Evolutionary conservation across 2,329 filamentous ascomycete species (phyloP), one percentile per base, ranked within the genome.

Genomic region (Colletotrichum tanaceti): DNA sequence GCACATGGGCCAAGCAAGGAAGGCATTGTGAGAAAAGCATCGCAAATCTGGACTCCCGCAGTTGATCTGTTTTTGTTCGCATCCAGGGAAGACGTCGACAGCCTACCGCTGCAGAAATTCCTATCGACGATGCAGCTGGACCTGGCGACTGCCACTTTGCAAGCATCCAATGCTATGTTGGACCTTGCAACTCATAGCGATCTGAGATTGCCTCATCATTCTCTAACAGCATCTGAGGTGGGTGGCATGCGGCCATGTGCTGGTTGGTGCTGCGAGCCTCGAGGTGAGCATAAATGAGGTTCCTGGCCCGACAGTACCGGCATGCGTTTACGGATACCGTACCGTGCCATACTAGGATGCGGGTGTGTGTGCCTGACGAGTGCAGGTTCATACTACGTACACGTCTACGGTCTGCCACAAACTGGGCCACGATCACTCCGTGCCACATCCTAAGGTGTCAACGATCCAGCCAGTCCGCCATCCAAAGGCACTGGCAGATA

Each of bases 11-110:
- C 54, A 43, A 11, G 38, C n/a, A 35, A 35, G 32, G 32, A 9
- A 35, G 7, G 32, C 9, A 35, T 32, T 35, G 10, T 49, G 20
- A 57, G 43, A 38, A 32, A 44, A 14, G 41, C 18, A 63, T 58
- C n/a, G 18, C 10, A 58, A 44, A n/a, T 13, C 16, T 20, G 28
- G 16, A 16, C 16, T 57, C 32, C 58, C 38, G 38, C 16, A 20
- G 52, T 44, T 47, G 62, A 52, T 60, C 50, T 60, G 55, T 55
- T 60, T 28, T 41, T 20, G 43, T 68, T 35, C 20, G n/a, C 35
- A 57, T 55, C 46, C 60, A 54, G 53, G 60, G 50, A 52, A 28
- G 47, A 41, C 47, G 44, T 60, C 50, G 28, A 58, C 43, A 58
- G 59, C 52, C 22, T 35, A 22, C 52, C 39, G 41, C 46, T 39